Evolutionary conservation across 768 basidiomycete genomes (phyloP), one percentile per base, ranked within the genome.

Genomic region (Gyrodon lividus): DNA sequence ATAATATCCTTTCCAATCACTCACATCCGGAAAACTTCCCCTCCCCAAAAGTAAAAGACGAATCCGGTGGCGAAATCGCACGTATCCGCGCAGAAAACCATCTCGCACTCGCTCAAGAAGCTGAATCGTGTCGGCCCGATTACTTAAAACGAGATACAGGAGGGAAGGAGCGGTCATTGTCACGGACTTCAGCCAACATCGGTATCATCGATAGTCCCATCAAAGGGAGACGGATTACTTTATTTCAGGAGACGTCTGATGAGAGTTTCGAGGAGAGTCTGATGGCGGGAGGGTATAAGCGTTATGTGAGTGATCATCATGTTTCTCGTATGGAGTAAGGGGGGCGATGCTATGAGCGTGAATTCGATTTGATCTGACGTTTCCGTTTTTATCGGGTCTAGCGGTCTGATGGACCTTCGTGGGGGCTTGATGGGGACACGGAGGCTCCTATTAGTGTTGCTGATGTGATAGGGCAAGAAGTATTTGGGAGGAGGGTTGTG

Each of bases 251-350:
- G 69, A 89, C 87, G 0, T 86, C 85, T 4, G 87, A 88, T 41
- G 87, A 88, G 68, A 90, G 87, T 60, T 90, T 91, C 59, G 89
- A 91, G 60, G 88, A 91, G 69, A 87, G 87, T 58, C 66, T 90
- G 37, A 87, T 89, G 80, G 87, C 87, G 17, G 87, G 87, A 26
- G 88, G 89, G 7, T 90, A 90, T 66, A 86, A 83, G 1, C 78
- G 78, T 55, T 90, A 89, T 66, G 88, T 85, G 65, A 68, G 82
- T 72, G 42, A n/a, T 20, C 20, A 14, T 30, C n/a, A n/a, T 23
- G 19, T 31, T 28, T 31, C 50, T 46, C 14, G 53, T 38, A 14
- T 42, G 43, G 17, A 28, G 31, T 19, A 43, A 52, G 28, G 8
- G 28, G 28, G 41, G 22, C n/a, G 17, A 8, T 54, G 39, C n/a